Evolutionary conservation across 2,329 filamentous ascomycete species (phyloP), one percentile per base, ranked within the genome.

Genomic region (Aspergillus viridinutans): DNA sequence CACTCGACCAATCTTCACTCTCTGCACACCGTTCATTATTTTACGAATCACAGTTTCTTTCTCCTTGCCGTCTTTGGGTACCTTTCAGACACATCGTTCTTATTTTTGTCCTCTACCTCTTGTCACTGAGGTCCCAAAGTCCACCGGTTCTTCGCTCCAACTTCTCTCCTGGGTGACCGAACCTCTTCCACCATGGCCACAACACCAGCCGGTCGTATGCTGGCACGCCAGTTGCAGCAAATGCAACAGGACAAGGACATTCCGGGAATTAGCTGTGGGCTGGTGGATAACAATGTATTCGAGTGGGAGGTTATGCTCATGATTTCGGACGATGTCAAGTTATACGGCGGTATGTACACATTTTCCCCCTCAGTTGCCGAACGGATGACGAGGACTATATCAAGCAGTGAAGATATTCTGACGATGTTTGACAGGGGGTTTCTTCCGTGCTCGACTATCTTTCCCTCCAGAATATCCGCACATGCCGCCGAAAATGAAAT

Each of bases 251-350:
- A 90, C 73, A 93, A 92, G 72, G 92, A 96, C 74, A 89, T 97
- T 49, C 91, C 91, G 0, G 94, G 93, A 53, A 96, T 97, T 70
- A 97, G 92, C 60, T 96, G 91, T 68, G 94, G 94, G 0, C 80
- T 99, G 47, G 86, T 92, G 53, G 86, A 88, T 68, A 90, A 89
- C 73, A 89, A 96, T 72, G 86, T 97, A 9, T 97, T 97, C 64
- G 90, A 96, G 79, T 99, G 94, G 94, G 92, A 97, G 75, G 92
- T 97, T 21, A 96, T 97, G 90, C 85, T 99, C 59, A 97, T 99
- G 93, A 93, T 97, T 64, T 91, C 86, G 61, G 92, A 97, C 67
- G 92, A 96, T 71, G 92, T 90, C 76, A 93, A 92, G 76, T 90
- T 90, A 75, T 97, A 97, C 68, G 92, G 92, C 68, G 92, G 92